These are phyloP conservation scores for Peronospora belbahrii DNA, from an alignment of 352 stramenopile genomes.

Conservation along the genomic window DNA sequence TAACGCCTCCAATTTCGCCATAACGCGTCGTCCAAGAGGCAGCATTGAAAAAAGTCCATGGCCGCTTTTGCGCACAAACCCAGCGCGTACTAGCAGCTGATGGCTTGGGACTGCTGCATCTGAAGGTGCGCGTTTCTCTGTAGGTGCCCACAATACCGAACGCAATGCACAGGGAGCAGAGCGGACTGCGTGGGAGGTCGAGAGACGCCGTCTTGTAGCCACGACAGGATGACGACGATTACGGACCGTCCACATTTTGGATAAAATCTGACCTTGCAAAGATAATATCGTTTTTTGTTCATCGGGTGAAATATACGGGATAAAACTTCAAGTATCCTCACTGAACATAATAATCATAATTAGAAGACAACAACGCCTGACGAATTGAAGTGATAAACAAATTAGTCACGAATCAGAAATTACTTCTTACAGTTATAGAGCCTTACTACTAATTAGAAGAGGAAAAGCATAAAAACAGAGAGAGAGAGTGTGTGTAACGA, in stretches of 20 bases:
- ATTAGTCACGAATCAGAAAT: too few species aligned
- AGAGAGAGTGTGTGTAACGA: too few species aligned
- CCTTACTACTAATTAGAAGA: too few species aligned
- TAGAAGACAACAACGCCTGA: too few species aligned
- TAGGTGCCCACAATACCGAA: slow-evolving; percentile 63
- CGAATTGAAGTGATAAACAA: too few species aligned
- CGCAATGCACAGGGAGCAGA: slow-evolving; percentile 27
- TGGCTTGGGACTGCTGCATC: slow-evolving; percentile 80
- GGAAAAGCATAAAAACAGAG: too few species aligned
- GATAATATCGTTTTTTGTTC: too few species aligned
- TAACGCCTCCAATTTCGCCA: slow-evolving; percentile 68
- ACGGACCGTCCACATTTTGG: slow-evolving; percentile 22
- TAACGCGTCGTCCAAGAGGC: slow-evolving; percentile 64
- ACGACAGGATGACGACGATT: slow-evolving; percentile 5
- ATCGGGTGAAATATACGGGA: too few species aligned
- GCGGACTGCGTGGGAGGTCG: slow-evolving; percentile 11
- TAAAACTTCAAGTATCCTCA: too few species aligned
- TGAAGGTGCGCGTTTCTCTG: slow-evolving; percentile 63
- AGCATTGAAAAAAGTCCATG: slow-evolving; percentile 77
- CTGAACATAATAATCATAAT: too few species aligned
- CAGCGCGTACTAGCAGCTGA: slow-evolving; percentile 73
- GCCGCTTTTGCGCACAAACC: slow-evolving; percentile 81
- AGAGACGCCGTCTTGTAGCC: slow-evolving; percentile 2
- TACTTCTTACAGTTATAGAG: too few species aligned
- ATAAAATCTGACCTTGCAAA: slow-evolving; percentile 2